phyloP scores from a whole-genome alignment of 768 basidiomycete species.

The Tubosaeta sp. region DNA sequence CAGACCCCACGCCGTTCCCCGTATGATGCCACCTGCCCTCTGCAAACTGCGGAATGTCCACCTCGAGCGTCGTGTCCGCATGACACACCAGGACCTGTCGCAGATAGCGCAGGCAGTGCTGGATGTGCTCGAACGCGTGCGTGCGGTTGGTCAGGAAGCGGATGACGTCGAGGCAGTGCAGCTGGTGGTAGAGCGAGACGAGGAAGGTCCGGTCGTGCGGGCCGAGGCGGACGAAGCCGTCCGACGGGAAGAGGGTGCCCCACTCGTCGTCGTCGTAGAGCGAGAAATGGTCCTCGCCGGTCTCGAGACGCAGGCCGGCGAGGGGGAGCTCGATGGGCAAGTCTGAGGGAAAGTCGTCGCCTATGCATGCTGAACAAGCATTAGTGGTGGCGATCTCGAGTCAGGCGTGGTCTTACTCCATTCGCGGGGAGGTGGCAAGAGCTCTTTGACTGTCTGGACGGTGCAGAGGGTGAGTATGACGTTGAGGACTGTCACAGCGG shows the following conservation, averaged over 20 bases:
- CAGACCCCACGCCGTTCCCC: slow-evolving; percentile 28
- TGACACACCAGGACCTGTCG: slow-evolving; percentile 35
- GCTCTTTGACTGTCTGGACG: slow-evolving; percentile 9
- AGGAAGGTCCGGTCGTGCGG: slow-evolving; percentile 32
- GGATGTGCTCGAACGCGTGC: slow-evolving; percentile 27
- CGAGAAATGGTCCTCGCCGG: slow-evolving; percentile 25
- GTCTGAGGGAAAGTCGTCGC: slow-evolving; percentile 30
- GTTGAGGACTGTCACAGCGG: slow-evolving; percentile 21
- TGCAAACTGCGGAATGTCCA: slow-evolving; percentile 25
- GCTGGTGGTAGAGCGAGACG: slow-evolving; percentile 43
- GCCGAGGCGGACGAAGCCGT: slow-evolving; percentile 33
- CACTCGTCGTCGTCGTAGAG: slow-evolving; percentile 34
- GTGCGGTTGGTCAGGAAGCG: slow-evolving; percentile 26
- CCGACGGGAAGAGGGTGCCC: slow-evolving; percentile 32
- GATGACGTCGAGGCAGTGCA: slow-evolving; percentile 42
- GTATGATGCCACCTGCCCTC: slow-evolving; percentile 25
- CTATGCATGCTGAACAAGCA: slow-evolving; percentile 22
- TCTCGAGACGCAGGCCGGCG: slow-evolving; percentile 25
- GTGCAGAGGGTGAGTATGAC: slow-evolving; percentile 17
- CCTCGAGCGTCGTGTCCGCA: slow-evolving; percentile 37
- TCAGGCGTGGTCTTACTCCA: slow-evolving; percentile 19
- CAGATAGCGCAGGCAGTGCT: slow-evolving; percentile 40
- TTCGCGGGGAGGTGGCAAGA: slow-evolving; percentile 14
- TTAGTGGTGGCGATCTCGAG: not conserved
- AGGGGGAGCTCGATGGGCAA: slow-evolving; percentile 28